A percentile compares a stretch with the other conserved stretches of the same genome.
Evolutionary conservation across 176 grass and related monocot genomes (phyloP).

Genomic region (Dendrocalamus sinicus): DNA sequence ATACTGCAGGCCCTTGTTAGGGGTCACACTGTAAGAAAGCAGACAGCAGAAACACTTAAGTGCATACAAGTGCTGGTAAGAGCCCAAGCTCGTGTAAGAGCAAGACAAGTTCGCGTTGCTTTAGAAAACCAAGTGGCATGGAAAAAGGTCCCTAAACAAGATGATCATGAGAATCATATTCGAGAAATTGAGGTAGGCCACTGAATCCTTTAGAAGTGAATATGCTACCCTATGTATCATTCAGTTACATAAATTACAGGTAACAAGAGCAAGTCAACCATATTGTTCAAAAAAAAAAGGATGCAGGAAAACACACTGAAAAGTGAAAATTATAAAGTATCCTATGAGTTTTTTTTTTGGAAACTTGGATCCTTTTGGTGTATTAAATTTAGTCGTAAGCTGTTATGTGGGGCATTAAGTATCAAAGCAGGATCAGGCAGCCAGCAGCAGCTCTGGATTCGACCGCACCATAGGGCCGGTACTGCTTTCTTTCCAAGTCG

Average conservation of each 20-base stretch:
- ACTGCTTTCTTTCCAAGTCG: no score
- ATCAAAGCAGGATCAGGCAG: no score
- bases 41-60: slow-evolving; percentile 86
- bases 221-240: slow-evolving; percentile 13
- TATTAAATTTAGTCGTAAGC: neutral
- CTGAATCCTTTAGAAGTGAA: slow-evolving; percentile 7
- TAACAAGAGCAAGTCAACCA: neutral
- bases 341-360: neutral
- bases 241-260: neutral
- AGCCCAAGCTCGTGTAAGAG: slow-evolving; percentile 88
- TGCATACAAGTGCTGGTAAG: slow-evolving; percentile 88
- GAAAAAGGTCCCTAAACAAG: slow-evolving; percentile 63
- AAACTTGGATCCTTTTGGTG: neutral
- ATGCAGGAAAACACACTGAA: slow-evolving; percentile 15
- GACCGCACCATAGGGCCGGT: no score
- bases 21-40: slow-evolving; percentile 86
- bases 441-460: no score
- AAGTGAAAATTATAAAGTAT: neutral
- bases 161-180: slow-evolving; percentile 53
- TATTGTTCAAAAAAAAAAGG: neutral
- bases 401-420: no score
- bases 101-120: slow-evolving; percentile 74
- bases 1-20: slow-evolving; percentile 90
- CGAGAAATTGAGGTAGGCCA: slow-evolving; percentile 80
- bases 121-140: slow-evolving; percentile 72